Conservation (phyloP, 1,139 yeast genomes). For the Pichia inconspicua region DNA sequence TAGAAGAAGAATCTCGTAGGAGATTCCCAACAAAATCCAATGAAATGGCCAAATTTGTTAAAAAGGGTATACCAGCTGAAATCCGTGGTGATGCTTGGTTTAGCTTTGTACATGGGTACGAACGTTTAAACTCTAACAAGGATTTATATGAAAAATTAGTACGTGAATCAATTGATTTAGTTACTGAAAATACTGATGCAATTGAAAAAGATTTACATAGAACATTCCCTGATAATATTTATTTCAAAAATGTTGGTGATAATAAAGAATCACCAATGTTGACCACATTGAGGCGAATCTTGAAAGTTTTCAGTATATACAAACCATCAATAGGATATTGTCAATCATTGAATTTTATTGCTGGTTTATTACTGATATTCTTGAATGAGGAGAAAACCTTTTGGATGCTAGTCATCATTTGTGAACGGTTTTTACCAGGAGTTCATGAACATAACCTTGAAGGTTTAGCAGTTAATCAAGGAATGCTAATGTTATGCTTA, state of each 20-base stretch:
- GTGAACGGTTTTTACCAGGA: constrained; percentile 81
- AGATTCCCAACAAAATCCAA: constrained; percentile 82
- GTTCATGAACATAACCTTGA: constrained; percentile 85
- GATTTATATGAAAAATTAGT: constrained; percentile 70
- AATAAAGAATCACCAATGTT: constrained; percentile 47
- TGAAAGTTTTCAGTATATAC: constrained; percentile 76
- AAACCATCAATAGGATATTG: constrained; percentile 93
- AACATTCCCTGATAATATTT: constrained; percentile 87
- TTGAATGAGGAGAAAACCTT: constrained; percentile 92
- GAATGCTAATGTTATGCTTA: constrained; percentile 80
- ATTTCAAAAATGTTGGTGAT: constrained; percentile 44
- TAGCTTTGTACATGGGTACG: constrained; percentile 88
- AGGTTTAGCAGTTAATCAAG: constrained; percentile 94
- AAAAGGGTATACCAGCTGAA: constrained; percentile 93
- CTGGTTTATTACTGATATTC: constrained; percentile 74
- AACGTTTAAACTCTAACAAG: constrained; percentile 54
- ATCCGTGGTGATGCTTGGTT: constrained; percentile 99
- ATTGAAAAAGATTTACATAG: constrained; percentile 89
- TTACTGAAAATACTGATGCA: constrained; percentile 62
- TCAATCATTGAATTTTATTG: constrained; percentile 85
- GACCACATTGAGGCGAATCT: constrained; percentile 66
- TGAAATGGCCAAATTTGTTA: constrained; percentile 69
- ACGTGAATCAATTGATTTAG: constrained; percentile 41
- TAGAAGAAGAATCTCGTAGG: constrained; percentile 23
- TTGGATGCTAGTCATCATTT: constrained; percentile 91